These are phyloP conservation scores for Aspergillus transmontanensis DNA, from an alignment of 2,329 filamentous ascomycete species.

Conservation along the genomic window DNA sequence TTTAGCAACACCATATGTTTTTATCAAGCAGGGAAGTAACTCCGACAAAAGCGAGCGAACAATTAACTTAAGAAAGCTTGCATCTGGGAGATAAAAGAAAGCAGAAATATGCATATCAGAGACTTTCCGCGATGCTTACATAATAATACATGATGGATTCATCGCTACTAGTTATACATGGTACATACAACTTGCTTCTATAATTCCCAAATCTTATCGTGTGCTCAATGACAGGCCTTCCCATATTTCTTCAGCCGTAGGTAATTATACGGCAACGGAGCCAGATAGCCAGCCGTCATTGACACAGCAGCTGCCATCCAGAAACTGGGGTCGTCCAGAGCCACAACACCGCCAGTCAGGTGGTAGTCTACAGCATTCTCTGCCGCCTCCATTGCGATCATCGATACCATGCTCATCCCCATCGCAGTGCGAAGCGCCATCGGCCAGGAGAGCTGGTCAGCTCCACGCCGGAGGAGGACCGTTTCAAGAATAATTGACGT, in stretches of 20 bases:
- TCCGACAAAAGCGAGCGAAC: no score
- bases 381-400: conserved; percentile 60
- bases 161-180: neutral
- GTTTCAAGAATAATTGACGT: conserved; percentile 59
- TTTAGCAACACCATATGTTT: no score
- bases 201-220: fast-evolving
- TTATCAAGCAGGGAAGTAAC: no score
- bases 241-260: conserved; percentile 52
- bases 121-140: fast-evolving
- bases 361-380: conserved; percentile 60
- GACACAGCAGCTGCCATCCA: conserved; percentile 52
- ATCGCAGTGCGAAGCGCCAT: conserved; percentile 54
- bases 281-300: conserved; percentile 37
- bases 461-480: conserved; percentile 51
- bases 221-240: conserved; percentile 34
- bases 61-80: no score
- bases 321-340: conserved; percentile 51
- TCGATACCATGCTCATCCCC: conserved; percentile 62
- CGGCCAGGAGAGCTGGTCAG: conserved; percentile 52
- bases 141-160: neutral
- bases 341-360: conserved; percentile 55
- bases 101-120: no score
- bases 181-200: neutral
- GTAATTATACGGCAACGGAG: conserved; percentile 60
- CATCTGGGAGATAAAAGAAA: no score